Conservation (phyloP, 495 filamentous ascomycete species). For the Neurospora sp. region DNA sequence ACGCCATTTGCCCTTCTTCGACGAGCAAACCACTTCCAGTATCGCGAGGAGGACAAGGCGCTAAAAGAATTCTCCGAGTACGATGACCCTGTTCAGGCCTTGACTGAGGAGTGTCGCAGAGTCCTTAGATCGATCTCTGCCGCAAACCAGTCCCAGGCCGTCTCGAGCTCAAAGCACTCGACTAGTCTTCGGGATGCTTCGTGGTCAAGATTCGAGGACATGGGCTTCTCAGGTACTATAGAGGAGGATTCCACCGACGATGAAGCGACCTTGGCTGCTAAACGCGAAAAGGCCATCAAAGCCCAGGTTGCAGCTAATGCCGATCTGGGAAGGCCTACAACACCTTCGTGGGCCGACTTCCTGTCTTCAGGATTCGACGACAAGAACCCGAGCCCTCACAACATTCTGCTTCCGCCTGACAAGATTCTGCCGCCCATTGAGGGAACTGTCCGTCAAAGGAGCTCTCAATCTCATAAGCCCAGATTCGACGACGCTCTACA, state of each 20-base stretch:
- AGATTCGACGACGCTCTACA: slow-evolving; percentile 59
- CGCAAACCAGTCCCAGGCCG: slow-evolving; percentile 65
- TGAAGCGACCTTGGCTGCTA: slow-evolving; percentile 30
- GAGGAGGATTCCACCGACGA: slow-evolving; percentile 61
- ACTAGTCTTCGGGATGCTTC: slow-evolving; percentile 71
- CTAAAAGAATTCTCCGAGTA: slow-evolving; percentile 75
- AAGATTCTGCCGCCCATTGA: slow-evolving; percentile 84
- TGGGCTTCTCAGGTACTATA: slow-evolving; percentile 76
- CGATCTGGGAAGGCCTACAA: slow-evolving; percentile 72
- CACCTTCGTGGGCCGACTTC: slow-evolving; percentile 96
- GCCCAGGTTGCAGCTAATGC: slow-evolving; percentile 39
- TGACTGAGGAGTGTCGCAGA: slow-evolving; percentile 88
- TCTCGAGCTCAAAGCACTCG: slow-evolving; percentile 55
- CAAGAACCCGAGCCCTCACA: slow-evolving; percentile 45
- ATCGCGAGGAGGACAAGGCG: slow-evolving; percentile 75
- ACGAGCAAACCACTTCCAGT: slow-evolving; percentile 89
- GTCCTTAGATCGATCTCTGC: slow-evolving; percentile 83
- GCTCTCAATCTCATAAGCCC: slow-evolving; percentile 78
- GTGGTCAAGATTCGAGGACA: slow-evolving; percentile 94
- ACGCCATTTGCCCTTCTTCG: slow-evolving; percentile 88
- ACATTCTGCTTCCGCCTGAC: slow-evolving; percentile 74
- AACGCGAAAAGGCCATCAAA: slow-evolving; percentile 5
- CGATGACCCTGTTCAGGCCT: slow-evolving; percentile 77
- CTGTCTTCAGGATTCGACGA: slow-evolving; percentile 86
- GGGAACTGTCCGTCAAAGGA: slow-evolving; percentile 57